Conservation (phyloP, 2,329 filamentous ascomycete species). For the Aspergillus fischeri region DNA sequence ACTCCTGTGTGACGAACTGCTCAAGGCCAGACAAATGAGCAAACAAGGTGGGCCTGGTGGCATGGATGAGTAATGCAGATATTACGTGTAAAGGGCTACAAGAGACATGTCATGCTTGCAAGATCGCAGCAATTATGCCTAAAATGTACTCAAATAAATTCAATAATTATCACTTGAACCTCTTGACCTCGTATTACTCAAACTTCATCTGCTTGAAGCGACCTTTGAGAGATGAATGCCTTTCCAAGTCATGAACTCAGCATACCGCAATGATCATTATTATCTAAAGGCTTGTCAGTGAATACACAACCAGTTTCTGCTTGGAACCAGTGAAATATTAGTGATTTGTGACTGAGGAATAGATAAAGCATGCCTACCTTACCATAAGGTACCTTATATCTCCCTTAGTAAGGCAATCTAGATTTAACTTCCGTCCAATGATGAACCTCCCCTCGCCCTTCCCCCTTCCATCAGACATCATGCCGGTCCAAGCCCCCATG, state of each 20-base stretch:
- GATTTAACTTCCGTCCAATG: not conserved
- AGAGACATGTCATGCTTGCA: conserved; percentile 18
- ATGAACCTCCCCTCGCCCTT: not conserved
- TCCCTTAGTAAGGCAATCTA: not conserved
- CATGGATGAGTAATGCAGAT: conserved; percentile 37
- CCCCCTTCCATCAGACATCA: conserved; percentile 1
- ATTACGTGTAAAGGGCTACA: conserved; percentile 16
- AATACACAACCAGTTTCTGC: not conserved
- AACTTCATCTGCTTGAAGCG: not conserved
- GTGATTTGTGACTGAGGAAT: not conserved
- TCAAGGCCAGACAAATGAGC: conserved; percentile 96
- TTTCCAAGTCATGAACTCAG: not conserved
- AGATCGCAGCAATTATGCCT: conserved; percentile 16
- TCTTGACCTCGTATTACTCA: not conserved
- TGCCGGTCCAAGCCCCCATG: conserved; percentile 9
- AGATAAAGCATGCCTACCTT: not conserved
- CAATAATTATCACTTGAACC: not conserved
- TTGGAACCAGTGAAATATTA: not conserved
- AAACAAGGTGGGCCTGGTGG: conserved; percentile 40
- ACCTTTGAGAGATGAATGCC: not conserved
- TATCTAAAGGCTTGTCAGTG: not conserved
- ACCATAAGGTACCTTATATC: not conserved
- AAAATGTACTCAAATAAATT: conserved; percentile 17
- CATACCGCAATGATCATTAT: not conserved
- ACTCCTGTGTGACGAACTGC: conserved; percentile 89